Percentiles rank a stretch among this genome's conserved stretches.
phyloP scores from a whole-genome alignment of 441 rosid species.

The Kokia cookei region DNA sequence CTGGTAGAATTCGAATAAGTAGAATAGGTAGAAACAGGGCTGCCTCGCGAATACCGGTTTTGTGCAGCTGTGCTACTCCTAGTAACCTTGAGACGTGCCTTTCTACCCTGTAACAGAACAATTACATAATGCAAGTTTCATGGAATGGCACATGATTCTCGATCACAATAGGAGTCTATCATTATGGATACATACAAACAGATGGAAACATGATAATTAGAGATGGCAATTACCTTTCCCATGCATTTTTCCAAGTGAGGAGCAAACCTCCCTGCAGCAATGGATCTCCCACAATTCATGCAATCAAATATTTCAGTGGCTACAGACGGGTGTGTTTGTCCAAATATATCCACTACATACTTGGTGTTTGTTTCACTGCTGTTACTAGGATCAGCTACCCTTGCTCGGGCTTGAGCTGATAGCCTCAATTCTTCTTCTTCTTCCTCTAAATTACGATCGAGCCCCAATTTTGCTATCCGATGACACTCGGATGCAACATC shows the following conservation, averaged over 20 bases:
- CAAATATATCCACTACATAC: conserved; percentile 86
- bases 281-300: conserved; percentile 86
- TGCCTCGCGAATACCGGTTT: conserved; percentile 64
- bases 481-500: conserved; percentile 98
- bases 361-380: conserved; percentile 65
- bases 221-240: conserved; percentile 70
- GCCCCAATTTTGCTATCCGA: conserved; percentile 77
- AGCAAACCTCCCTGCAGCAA: conserved; percentile 91
- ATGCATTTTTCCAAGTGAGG: conserved; percentile 97
- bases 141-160: not conserved
- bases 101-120: conserved; percentile 59
- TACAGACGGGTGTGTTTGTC: conserved; percentile 81
- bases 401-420: conserved; percentile 73
- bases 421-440: conserved; percentile 88
- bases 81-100: conserved; percentile 71
- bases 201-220: not conserved
- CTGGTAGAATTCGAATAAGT: conserved; percentile 49
- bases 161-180: not conserved
- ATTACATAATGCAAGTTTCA: not conserved
- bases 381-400: conserved; percentile 64
- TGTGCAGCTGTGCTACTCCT: conserved; percentile 80
- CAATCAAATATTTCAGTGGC: conserved; percentile 83
- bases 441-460: conserved; percentile 73
- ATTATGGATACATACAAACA: not conserved
- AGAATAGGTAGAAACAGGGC: conserved; percentile 48